Evolutionary conservation across 495 filamentous ascomycete species (phyloP), one percentile per base, ranked within the genome.

Genomic region (Talaromyces adpressus): DNA sequence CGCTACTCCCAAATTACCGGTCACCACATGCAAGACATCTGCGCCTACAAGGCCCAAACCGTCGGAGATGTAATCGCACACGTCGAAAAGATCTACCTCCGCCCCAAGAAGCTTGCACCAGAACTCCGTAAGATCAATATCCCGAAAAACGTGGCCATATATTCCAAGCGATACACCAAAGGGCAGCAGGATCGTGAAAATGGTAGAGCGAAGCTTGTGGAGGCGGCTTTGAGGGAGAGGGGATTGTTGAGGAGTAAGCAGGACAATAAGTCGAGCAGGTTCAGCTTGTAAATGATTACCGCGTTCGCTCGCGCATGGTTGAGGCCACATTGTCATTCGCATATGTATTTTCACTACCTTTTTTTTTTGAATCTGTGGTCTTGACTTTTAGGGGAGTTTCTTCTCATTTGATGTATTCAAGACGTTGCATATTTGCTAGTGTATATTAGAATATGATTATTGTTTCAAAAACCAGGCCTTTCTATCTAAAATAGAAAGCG

Each of bases 131-230:
- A 27, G 3, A 27, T 4, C 27, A 2, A 27, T 27, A 27, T 27
- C 27, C 27, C 27, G 27, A 27, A 4, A 3, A 27, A 97, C 70
- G 87, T 97, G 49, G 82, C 80, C 66, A 74, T 96, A 9, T 81
- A 78, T 59, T 65, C 70, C 4, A 79, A 79, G 62, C 84, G 87
- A 65, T 76, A 88, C 58, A 89, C 84, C 22, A 82, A 81, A 23
- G 82, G 85, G 57, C 83, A 92, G 74, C 84, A 85, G 72, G 91
- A 96, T 73, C 86, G 83, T 71, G 82, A 83, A 65, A 67, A 93
- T 25, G 93, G 93, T 5, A 83, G 93, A 66, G 91, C 87, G 86
- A 94, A 96, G 84, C 68, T 92, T 30, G 92, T 96, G 69, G 84
- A 90, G 69, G 70, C 84, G 70, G 89, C 89, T 76, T 81, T 96